phyloP scores from a whole-genome alignment of 129 eudicot species.

The Tanacetum coccineum region DNA sequence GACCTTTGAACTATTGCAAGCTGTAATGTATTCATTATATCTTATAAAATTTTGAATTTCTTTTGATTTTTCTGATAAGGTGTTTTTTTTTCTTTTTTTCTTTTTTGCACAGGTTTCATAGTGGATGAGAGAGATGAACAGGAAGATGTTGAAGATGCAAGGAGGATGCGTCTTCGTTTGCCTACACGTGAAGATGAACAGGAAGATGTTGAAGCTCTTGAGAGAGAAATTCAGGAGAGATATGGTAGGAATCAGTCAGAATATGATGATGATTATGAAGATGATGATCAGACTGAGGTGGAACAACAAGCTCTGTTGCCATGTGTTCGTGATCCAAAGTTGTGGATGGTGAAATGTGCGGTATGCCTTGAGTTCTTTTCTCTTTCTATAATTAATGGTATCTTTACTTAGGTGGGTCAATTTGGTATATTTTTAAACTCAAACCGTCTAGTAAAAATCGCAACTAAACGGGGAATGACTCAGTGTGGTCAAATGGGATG shows the following conservation, averaged over 20 bases:
- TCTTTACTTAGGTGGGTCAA: no score
- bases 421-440: no score
- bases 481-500: background rate
- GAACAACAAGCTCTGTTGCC: constrained; percentile 98
- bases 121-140: constrained; percentile 57
- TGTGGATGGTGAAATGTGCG: constrained; percentile 99
- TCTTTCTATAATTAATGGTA: background rate
- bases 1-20: no score
- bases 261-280: constrained; percentile 89
- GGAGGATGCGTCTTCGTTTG: constrained; percentile 60
- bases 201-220: constrained; percentile 89
- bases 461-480: background rate
- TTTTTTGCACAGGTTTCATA: constrained; percentile 63
- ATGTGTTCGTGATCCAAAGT: constrained; percentile 95
- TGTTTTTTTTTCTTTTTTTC: no score
- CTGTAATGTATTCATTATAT: no score
- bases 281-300: constrained; percentile 89
- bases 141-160: constrained; percentile 65
- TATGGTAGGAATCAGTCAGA: constrained; percentile 65
- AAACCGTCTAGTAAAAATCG: no score
- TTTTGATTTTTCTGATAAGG: constrained; percentile 23
- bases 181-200: constrained; percentile 74
- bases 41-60: background rate
- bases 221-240: constrained; percentile 67
- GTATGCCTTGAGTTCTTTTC: constrained; percentile 37